Base-by-base conservation (phyloP, 2,329 filamentous ascomycete species). In the Neopestalotiopsis sp. region DNA sequence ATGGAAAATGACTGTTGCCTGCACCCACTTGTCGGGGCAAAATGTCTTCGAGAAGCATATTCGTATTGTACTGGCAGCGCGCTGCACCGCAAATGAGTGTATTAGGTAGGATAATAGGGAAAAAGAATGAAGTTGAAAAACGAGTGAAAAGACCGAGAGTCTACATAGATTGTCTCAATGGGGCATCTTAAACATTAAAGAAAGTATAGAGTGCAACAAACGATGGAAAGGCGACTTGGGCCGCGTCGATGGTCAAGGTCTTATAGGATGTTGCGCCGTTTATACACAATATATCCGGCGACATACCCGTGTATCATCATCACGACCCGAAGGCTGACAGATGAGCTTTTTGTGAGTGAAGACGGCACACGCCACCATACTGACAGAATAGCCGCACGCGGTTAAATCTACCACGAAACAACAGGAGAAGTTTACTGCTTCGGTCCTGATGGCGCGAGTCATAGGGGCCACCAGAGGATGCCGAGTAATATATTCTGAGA, bases 1-100 rank as follows among this genome's bases (percentile, higher is more conserved):
- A 73, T 30, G 72, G 72, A 38, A 66, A 66, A 28, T 57, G 61
- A n/a, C 38, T 66, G n/a, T 30, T 66, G 14, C 45, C 45, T n/a
- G 45, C 20, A 17, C 45, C 45, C 7, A 57, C 13, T 49, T 66
- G 42, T 2, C 64, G 42, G 42, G 14, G 20, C 13, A 57, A 2
- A 9, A 66, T 14, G 24, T 30, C 64, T 38, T n/a, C 6, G 38
- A 17, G 13, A 28, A 40, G 3, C 64, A 66, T 66, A 59, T 62
- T 62, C 14, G 20, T 6, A 34, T 5, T n/a, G 14, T 32, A 38
- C 12, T 61, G 14, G 32, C 59, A 38, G 59, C 32, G 30, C 28
- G 10, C 59, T 38, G 30, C 30, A 34, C 32, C 20, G 59, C 12
- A 24, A 42, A 28, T 7, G 28, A 59, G 13, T 30, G 28, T 30